Percentiles rank a stretch among this genome's conserved stretches.
Conservation (phyloP, 768 basidiomycete species). For the Boletales sp. region DNA sequence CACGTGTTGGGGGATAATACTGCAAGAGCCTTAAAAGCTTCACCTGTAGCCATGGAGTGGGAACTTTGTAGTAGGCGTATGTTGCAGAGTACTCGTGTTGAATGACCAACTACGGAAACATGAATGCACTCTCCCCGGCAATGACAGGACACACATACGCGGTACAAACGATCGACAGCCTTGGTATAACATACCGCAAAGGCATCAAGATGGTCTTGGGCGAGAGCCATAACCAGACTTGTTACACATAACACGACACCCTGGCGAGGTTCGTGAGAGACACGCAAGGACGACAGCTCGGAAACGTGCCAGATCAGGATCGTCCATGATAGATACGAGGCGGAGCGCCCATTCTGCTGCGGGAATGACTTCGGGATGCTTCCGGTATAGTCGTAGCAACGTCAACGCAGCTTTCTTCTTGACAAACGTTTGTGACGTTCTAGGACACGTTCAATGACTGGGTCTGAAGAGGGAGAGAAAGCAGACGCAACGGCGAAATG, state of each 20-base stretch:
- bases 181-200: slow-evolving; percentile 92
- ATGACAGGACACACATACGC: slow-evolving; percentile 43
- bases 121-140: slow-evolving; percentile 7
- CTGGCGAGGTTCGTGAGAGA: slow-evolving; percentile 36
- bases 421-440: slow-evolving; percentile 92
- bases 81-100: slow-evolving; percentile 85
- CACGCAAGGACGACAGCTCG: background rate
- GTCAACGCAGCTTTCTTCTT: slow-evolving; percentile 99
- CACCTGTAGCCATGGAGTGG: slow-evolving; percentile 96
- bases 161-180: slow-evolving; percentile 84
- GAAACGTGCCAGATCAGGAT: slow-evolving; percentile 69
- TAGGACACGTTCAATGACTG: slow-evolving; percentile 31
- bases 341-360: slow-evolving; percentile 94
- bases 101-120: slow-evolving; percentile 66
- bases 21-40: slow-evolving; percentile 90
- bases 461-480: slow-evolving; percentile 2
- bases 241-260: slow-evolving; percentile 95
- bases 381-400: slow-evolving; percentile 87
- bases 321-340: slow-evolving; percentile 95
- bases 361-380: slow-evolving; percentile 92
- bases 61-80: slow-evolving; percentile 97
- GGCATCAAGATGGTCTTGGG: slow-evolving; percentile 90
- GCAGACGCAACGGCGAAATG: slow-evolving; percentile 77
- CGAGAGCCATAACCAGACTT: slow-evolving; percentile 88
- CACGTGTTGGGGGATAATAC: slow-evolving; percentile 94